Percentiles rank a stretch among this genome's conserved stretches.
Evolutionary conservation across 345 rosid genomes (phyloP).

Genomic region (Erucastrum elatum): DNA sequence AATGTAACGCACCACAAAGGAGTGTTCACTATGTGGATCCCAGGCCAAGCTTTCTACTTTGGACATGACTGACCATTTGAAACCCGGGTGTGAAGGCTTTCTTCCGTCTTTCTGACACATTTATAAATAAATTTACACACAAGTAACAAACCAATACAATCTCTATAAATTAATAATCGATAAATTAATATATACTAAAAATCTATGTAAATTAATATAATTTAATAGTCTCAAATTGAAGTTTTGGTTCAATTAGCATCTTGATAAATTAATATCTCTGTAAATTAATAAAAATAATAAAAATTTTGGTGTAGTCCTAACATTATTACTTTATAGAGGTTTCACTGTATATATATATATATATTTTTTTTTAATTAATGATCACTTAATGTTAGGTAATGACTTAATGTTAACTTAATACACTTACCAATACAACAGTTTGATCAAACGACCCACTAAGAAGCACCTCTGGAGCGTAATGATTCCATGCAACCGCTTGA

Average conservation of each 20-base stretch:
- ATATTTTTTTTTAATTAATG: background rate
- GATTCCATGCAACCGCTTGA: conserved; percentile 97
- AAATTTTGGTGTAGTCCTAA: no score
- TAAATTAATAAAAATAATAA: no score
- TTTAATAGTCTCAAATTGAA: no score
- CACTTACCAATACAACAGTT: conserved; percentile 79
- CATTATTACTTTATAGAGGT: no score
- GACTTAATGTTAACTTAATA: background rate
- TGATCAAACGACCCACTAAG: conserved; percentile 96
- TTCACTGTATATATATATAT: background rate
- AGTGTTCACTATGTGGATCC: conserved; percentile 83
- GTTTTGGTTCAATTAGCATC: no score
- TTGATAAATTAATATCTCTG: no score
- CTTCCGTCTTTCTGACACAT: conserved; percentile 76
- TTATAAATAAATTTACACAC: conserved; percentile 4
- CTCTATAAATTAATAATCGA: no score
- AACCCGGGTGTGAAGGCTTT: conserved; percentile 70
- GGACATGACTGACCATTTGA: conserved; percentile 68
- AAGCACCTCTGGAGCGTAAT: conserved; percentile 70
- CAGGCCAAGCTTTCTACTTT: conserved; percentile 91
- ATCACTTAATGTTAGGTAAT: background rate
- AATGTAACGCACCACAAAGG: conserved; percentile 67
- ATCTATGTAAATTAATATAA: no score
- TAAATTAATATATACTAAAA: no score
- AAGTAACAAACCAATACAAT: background rate